Percentiles rank a stretch among this genome's conserved stretches.
Evolutionary conservation across 192 early-diverging fungal genomes (phyloP).

Genomic region (Podila minutissima): DNA sequence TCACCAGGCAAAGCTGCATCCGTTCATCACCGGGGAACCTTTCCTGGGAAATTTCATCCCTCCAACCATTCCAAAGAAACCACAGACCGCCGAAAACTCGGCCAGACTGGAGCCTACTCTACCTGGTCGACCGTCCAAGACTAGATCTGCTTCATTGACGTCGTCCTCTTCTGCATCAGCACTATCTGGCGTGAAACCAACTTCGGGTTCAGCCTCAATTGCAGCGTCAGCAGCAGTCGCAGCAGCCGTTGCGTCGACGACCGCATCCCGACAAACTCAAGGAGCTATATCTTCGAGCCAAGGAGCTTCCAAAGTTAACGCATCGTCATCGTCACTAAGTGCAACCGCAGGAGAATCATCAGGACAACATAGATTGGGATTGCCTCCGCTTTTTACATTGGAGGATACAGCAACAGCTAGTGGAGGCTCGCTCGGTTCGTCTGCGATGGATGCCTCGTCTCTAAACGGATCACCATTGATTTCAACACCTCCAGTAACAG

Average conservation of each 20-base stretch:
- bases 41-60: conserved; percentile 78
- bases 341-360: neutral
- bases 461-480: neutral
- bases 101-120: conserved; percentile 33
- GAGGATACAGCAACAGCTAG: neutral
- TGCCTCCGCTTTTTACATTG: neutral
- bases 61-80: conserved; percentile 53
- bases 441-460: neutral
- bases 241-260: neutral
- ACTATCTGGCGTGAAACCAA: neutral
- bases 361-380: neutral
- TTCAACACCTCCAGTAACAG: neutral
- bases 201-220: neutral
- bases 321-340: neutral
- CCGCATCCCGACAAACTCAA: conserved; percentile 6
- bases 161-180: conserved; percentile 9
- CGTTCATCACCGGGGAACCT: conserved; percentile 93
- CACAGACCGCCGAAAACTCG: conserved; percentile 38
- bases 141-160: conserved; percentile 17
- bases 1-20: conserved; percentile 92
- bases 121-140: conserved; percentile 22
- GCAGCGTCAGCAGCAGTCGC: too few relatives aligned
- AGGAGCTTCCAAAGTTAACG: neutral
- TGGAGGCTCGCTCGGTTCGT: neutral
- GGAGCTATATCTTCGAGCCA: neutral